A percentile compares a stretch with the other conserved stretches of the same genome.
Evolutionary conservation across 2,329 filamentous ascomycete genomes (phyloP).

Genomic region (Aspergillus nomiae): DNA sequence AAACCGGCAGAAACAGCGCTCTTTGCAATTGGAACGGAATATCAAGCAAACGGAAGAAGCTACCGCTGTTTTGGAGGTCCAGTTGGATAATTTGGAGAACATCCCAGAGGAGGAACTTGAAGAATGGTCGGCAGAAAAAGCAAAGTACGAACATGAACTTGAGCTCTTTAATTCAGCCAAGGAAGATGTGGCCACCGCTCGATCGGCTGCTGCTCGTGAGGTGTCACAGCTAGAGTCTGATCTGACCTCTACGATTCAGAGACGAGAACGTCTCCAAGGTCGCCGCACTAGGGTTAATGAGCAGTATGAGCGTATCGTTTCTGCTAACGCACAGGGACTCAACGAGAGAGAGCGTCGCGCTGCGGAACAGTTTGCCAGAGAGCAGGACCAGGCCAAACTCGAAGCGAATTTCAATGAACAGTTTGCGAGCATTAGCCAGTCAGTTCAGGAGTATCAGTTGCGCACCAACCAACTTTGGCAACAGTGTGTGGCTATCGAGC

Average conservation of each 20-base stretch:
- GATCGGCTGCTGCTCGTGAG: slow-evolving; percentile 55
- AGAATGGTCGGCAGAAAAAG: slow-evolving; percentile 56
- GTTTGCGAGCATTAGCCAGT: slow-evolving; percentile 43
- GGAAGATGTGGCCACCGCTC: slow-evolving; percentile 53
- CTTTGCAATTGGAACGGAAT: slow-evolving; percentile 63
- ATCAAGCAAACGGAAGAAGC: slow-evolving; percentile 66
- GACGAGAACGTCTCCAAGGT: slow-evolving; percentile 61
- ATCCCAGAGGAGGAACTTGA: slow-evolving; percentile 60
- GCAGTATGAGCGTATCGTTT: slow-evolving; percentile 61
- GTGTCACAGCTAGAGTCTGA: slow-evolving; percentile 56
- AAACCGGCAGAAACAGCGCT: slow-evolving; percentile 63
- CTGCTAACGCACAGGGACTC: slow-evolving; percentile 60
- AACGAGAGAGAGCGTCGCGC: slow-evolving; percentile 56
- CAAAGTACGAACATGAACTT: slow-evolving; percentile 56
- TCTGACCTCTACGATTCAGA: slow-evolving; percentile 53
- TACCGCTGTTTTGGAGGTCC: slow-evolving; percentile 54
- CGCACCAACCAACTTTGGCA: slow-evolving; percentile 47
- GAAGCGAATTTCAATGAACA: slow-evolving; percentile 48
- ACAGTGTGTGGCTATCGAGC: slow-evolving; percentile 45
- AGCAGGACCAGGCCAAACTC: slow-evolving; percentile 47
- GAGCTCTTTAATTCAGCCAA: slow-evolving; percentile 54
- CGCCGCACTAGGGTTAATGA: slow-evolving; percentile 61
- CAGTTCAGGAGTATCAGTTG: slow-evolving; percentile 47
- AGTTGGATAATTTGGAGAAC: slow-evolving; percentile 58
- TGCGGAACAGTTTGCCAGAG: slow-evolving; percentile 49